Conservation (phyloP, 2,329 filamentous ascomycete genomes). For the Aspergillus tubingensis region DNA sequence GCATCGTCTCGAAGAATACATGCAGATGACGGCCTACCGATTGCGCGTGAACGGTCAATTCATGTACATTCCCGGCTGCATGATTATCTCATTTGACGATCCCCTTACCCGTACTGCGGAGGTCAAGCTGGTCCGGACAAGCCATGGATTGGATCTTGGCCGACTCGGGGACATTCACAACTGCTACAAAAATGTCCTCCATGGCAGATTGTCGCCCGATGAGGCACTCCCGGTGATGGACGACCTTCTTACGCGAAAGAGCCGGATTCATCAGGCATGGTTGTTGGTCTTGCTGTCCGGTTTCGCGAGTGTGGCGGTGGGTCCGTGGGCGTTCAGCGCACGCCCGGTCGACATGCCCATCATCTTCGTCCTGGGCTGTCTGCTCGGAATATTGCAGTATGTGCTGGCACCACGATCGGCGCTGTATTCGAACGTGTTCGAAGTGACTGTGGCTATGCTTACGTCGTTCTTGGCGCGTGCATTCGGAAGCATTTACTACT, state of each 20-base stretch:
- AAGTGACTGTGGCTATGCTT: constrained; percentile 63
- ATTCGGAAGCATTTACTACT: constrained; percentile 62
- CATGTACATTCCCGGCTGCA: constrained; percentile 63
- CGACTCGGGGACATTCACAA: constrained; percentile 45
- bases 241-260: constrained; percentile 57
- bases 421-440: constrained; percentile 64
- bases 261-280: constrained; percentile 56
- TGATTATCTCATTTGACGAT: constrained; percentile 69
- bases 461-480: constrained; percentile 68
- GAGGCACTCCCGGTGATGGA: constrained; percentile 43
- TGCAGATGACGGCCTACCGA: constrained; percentile 81
- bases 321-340: constrained; percentile 75
- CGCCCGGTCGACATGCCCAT: constrained; percentile 76
- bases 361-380: constrained; percentile 70
- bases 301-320: constrained; percentile 71
- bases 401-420: constrained; percentile 72
- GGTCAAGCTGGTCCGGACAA: constrained; percentile 43
- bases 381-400: constrained; percentile 73
- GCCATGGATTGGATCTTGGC: constrained; percentile 44
- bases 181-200: constrained; percentile 49
- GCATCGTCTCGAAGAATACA: constrained; percentile 86
- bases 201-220: constrained; percentile 45
- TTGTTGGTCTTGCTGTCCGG: constrained; percentile 68
- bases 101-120: constrained; percentile 45
- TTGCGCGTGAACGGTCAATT: constrained; percentile 87